Conservation (phyloP, 2,329 filamentous ascomycete genomes). For the Camillea tinctor region DNA sequence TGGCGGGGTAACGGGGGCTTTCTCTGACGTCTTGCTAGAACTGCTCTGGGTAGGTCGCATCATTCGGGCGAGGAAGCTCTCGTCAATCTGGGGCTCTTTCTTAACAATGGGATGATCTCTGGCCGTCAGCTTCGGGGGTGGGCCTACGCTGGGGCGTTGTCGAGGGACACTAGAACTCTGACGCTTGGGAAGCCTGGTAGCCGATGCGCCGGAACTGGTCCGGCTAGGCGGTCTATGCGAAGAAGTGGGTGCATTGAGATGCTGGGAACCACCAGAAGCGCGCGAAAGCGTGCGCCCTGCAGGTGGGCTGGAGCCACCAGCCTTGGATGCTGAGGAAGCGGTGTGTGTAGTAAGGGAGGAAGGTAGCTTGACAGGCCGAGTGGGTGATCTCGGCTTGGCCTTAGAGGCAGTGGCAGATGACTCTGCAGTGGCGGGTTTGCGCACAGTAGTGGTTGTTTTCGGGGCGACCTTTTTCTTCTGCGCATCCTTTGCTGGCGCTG, state of each 20-base stretch:
- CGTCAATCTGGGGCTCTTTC: conserved; percentile 58
- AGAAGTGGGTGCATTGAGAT: conserved; percentile 23
- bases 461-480: conserved; percentile 31
- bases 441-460: conserved; percentile 34
- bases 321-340: conserved; percentile 65
- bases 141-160: conserved; percentile 54
- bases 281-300: conserved; percentile 42
- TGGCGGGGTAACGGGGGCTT: conserved; percentile 51
- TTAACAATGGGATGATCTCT: conserved; percentile 47
- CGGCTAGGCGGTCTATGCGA: conserved; percentile 46
- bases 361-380: conserved; percentile 64
- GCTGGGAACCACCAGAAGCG: conserved; percentile 38
- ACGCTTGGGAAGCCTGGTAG: conserved; percentile 39
- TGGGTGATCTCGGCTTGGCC: conserved; percentile 66
- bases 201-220: conserved; percentile 37
- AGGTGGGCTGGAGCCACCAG: conserved; percentile 23
- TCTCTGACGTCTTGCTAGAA: conserved; percentile 66
- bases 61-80: conserved; percentile 77
- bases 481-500: conserved; percentile 37
- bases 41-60: conserved; percentile 73
- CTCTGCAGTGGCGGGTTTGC: conserved; percentile 45
- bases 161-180: conserved; percentile 46
- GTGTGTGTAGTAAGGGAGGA: conserved; percentile 69
- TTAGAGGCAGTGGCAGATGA: conserved; percentile 49
- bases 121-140: conserved; percentile 57